These are phyloP conservation scores for Dipodascus geniculatus DNA, from an alignment of 805 yeast species.

Conservation along the genomic window DNA sequence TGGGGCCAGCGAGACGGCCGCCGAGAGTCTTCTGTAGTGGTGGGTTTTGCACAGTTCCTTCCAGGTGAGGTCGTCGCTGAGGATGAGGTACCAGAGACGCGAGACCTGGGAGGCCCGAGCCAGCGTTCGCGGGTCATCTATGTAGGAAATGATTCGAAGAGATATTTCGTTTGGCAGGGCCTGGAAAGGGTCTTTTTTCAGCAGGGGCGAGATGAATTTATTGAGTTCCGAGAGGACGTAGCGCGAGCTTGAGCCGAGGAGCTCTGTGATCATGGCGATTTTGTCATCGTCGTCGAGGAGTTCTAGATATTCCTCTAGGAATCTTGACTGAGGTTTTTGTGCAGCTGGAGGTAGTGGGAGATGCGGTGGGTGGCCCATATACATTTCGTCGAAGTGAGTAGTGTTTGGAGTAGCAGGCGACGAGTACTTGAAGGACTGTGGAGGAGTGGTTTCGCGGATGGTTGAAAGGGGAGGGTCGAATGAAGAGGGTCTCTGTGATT, in stretches of 20 bases:
- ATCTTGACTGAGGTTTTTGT: neutral
- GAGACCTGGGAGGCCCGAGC: conserved; percentile 92
- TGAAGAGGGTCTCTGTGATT: neutral
- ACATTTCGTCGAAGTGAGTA: neutral
- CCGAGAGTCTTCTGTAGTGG: conserved; percentile 26
- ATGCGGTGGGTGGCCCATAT: conserved; percentile 1
- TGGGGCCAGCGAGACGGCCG: conserved; percentile 19
- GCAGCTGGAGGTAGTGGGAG: neutral
- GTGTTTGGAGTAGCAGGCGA: neutral
- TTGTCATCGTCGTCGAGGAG: neutral
- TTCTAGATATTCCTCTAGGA: neutral
- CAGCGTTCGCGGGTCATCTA: conserved; percentile 72
- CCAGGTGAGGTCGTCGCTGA: conserved; percentile 33
- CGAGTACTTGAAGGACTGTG: neutral
- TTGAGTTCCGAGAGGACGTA: conserved; percentile 15
- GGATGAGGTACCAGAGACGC: conserved; percentile 50
- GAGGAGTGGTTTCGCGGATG: neutral
- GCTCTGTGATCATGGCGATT: neutral
- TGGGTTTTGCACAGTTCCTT: conserved; percentile 27
- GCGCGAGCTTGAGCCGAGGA: neutral
- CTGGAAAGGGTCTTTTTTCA: conserved; percentile 32
- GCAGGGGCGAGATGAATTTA: conserved; percentile 25
- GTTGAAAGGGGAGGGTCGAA: neutral
- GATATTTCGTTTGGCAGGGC: conserved; percentile 70
- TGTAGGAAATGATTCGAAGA: conserved; percentile 67